Base-by-base conservation (phyloP, 768 basidiomycete species). In the Hypholoma fasciculare region DNA sequence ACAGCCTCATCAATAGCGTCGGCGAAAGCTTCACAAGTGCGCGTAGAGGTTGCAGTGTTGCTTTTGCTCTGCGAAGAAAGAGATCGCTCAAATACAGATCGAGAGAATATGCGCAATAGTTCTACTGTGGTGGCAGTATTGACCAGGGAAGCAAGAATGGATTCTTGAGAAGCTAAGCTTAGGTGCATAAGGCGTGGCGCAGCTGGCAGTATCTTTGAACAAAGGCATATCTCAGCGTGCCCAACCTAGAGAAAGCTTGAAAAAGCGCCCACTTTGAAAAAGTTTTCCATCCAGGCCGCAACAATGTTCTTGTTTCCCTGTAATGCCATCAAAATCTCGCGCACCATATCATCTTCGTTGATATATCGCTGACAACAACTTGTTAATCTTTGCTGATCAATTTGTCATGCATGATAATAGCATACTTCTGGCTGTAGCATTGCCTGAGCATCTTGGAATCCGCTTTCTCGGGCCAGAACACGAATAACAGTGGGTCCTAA, bases 1-100 rank as follows among this genome's bases (percentile, higher is more conserved):
- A 92, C 72, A 55, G 89, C 83, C 19, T 73, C 62, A 58, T 85
- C 84, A 47, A 93, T 72, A 0, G 90, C 90, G 55, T 92, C 90
- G 1, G 88, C 83, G 67, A 92, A 92, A 0, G 92, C 92, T 68
- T 94, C 90, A n/a, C 90, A 71, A 0, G 89, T 92, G 34, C 80
- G 81, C 9, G 85, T 84, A 9, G 73, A 62, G 27, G 56, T 38
- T 6, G 46, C 44, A 69, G 47, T 61, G 64, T 39, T 64, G 47
- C 44, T 64, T 49, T 37, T 40, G 40, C 26, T 63, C 3, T 58
- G 66, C 26, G 58, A 53, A 37, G 66, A 62, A 39, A 69, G 62
- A 23, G 67, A 67, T 61, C 72, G 70, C 12, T 76, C 67, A 50
- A 85, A 78, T 44, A 87, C 72, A 23, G 77, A 71, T 5, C 74